Conservation (phyloP, 306 rosid species). For the Quercus gilva region DNA sequence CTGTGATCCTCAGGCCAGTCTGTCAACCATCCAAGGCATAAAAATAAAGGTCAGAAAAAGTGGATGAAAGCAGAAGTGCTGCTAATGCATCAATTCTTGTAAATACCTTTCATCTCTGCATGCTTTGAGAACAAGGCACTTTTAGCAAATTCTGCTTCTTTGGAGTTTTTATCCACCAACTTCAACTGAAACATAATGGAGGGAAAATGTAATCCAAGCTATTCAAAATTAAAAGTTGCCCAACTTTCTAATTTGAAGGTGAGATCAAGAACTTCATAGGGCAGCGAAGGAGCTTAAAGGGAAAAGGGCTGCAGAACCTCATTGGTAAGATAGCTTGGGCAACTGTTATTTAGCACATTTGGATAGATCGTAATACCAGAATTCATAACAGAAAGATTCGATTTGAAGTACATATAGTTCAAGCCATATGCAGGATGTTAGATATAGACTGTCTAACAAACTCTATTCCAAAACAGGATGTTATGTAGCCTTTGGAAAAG, state of each 20-base stretch:
- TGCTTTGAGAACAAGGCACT: conserved; percentile 87
- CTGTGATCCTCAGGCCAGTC: conserved; percentile 77
- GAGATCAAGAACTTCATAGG: no score
- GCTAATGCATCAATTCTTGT: background rate
- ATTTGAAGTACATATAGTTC: no score
- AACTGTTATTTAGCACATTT: no score
- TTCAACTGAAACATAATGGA: conserved; percentile 56
- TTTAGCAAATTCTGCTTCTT: conserved; percentile 59
- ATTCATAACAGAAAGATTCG: no score
- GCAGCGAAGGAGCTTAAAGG: background rate
- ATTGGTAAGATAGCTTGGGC: no score
- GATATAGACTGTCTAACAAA: background rate
- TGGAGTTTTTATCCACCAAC: conserved; percentile 48
- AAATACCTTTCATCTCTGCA: conserved; percentile 78
- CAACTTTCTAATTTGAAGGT: background rate
- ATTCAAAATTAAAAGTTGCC: background rate
- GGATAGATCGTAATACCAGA: background rate
- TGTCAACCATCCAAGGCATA: conserved; percentile 29
- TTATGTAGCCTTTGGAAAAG: background rate
- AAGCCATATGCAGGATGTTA: no score
- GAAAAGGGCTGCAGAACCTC: no score
- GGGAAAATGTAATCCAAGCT: conserved; percentile 10
- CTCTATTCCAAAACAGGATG: background rate
- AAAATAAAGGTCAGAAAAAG: background rate
- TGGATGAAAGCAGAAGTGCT: conserved; percentile 11